Base-by-base conservation (phyloP, 306 rosid species). In the Prunus padus region DNA sequence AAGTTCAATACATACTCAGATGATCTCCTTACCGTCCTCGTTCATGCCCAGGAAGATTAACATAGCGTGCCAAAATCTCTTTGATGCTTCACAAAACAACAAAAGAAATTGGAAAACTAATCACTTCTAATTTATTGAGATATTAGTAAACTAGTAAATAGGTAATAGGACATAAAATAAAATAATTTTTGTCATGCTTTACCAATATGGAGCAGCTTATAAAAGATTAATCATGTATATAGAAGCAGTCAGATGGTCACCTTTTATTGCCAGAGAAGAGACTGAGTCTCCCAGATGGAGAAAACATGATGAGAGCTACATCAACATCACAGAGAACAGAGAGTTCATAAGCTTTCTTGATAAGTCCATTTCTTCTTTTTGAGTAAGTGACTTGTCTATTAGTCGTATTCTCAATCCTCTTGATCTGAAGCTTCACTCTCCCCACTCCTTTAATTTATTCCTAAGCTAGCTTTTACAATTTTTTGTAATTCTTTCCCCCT, bases 381-480 rank as follows among this genome's bases (percentile, higher is more conserved):
- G 92, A 91, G 91, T 89, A 91, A 65, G 94, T 91, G 68, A 91
- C 89, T 72, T 89, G 92, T 76, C 97, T 87, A 40, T 89, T 89
- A 7, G 92, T 83, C 55, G 69, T 70, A 68, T 84, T 87, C 78
- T 89, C 97, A 65, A 89, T 89, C 68, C 84, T 87, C 81, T 89
- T 87, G 59, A 91, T 89, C 80, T 82, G 87, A 60, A 91, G 91
- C 81, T 91, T 91, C 79, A 78, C 89, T 86, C 91, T 89, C 63
- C 92, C 97, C 94, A 91, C 23, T 45, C 44, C 56, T 37, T 37
- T 30, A 40, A 13, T 7, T 19, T 15, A 13, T 18, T n/a, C 33
- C 49, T 31, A 14, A 15, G 8, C 15, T 14, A 5, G 6, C 0
- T 50, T 14, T 51, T 4, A 14, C 20, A 14, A 51, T 5, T 16